Evolutionary conservation across 768 basidiomycete species (phyloP).

Genomic region (Auricularia auricula-judae): DNA sequence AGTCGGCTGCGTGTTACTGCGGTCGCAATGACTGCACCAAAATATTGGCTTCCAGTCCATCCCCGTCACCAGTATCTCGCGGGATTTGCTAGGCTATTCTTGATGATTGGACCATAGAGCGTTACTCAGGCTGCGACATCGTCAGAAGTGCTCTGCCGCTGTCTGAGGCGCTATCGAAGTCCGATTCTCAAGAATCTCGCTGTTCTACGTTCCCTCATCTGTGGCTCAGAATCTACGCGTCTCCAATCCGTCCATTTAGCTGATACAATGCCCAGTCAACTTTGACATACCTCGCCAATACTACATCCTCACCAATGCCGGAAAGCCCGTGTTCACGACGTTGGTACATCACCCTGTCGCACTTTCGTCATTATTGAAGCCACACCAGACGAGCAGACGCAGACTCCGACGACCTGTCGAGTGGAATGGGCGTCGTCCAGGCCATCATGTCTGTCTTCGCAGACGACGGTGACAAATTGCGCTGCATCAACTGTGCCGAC

Average conservation of each 20-base stretch:
- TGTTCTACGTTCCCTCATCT: no score
- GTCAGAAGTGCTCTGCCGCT: no score
- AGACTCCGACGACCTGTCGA: slow-evolving; percentile 57
- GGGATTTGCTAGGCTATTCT: no score
- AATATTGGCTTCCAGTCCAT: no score
- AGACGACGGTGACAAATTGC: slow-evolving; percentile 78
- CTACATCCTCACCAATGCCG: slow-evolving; percentile 88
- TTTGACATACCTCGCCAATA: slow-evolving; percentile 52
- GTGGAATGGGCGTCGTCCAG: slow-evolving; percentile 85
- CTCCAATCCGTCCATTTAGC: neutral
- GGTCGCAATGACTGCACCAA: no score
- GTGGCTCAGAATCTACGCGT: no score
- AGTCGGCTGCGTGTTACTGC: no score
- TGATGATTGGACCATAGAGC: no score
- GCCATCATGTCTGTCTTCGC: slow-evolving; percentile 93
- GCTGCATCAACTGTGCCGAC: slow-evolving; percentile 58
- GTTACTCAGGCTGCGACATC: no score
- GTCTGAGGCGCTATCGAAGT: no score
- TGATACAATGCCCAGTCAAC: neutral
- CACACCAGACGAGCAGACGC: slow-evolving; percentile 41
- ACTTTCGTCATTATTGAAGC: neutral
- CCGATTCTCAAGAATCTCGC: no score
- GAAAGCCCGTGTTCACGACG: slow-evolving; percentile 96
- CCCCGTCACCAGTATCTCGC: no score
- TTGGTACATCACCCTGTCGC: slow-evolving; percentile 20